Percentiles rank a stretch among this genome's conserved stretches.
Conservation (phyloP, 1,284 basidiomycete genomes). For the Amylostereum chailletii region DNA sequence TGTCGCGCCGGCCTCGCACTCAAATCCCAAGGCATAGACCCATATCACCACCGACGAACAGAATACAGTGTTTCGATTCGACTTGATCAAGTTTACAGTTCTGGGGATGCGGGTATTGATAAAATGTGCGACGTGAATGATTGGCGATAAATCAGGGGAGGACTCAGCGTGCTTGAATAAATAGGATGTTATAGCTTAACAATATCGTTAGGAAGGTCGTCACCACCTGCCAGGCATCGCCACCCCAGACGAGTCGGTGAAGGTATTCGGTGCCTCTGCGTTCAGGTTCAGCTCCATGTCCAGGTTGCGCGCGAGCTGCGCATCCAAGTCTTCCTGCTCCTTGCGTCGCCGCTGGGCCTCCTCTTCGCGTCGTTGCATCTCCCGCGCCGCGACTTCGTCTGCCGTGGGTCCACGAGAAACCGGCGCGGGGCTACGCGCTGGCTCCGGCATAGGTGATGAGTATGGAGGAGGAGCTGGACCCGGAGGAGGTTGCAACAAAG, state of each 20-base stretch:
- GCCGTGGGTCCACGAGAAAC: neutral
- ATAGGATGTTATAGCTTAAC: too few species aligned
- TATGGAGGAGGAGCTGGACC: neutral
- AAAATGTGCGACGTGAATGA: too few species aligned
- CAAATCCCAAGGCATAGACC: too few species aligned
- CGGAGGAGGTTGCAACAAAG: neutral
- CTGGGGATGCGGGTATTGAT: too few species aligned
- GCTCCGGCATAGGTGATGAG: constrained; percentile 8
- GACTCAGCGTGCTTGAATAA: too few species aligned
- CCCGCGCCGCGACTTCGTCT: constrained; percentile 17
- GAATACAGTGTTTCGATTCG: too few species aligned
- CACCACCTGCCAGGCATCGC: neutral
- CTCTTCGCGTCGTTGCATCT: constrained; percentile 28
- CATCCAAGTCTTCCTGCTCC: constrained; percentile 26
- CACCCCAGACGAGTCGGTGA: neutral
- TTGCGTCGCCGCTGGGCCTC: constrained; percentile 19
- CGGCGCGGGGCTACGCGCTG: constrained; percentile 9
- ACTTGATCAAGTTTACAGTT: too few species aligned
- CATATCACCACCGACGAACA: too few species aligned
- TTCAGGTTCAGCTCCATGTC: constrained; percentile 26
- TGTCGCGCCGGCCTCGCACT: too few species aligned
- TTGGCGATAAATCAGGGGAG: too few species aligned
- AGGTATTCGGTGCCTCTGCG: neutral
- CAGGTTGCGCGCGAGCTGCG: constrained; percentile 24
- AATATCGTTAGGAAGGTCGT: neutral